Percentiles rank a stretch among this genome's conserved stretches.
Evolutionary conservation across 2,329 filamentous ascomycete species (phyloP).

Genomic region (Plectosphaerella cucumerina): DNA sequence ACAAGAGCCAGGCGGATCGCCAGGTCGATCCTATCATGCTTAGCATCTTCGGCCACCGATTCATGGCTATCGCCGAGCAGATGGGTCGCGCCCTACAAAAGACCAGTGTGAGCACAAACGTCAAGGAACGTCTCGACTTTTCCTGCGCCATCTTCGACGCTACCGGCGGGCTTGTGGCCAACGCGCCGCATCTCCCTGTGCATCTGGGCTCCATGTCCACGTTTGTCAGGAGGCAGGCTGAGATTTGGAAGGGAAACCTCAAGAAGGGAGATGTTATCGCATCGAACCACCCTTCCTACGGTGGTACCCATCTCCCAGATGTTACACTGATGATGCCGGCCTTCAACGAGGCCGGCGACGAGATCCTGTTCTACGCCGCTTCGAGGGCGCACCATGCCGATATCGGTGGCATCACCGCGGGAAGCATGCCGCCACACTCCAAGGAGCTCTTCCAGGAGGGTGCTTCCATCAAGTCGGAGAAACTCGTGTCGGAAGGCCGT

Average conservation of each 20-base stretch:
- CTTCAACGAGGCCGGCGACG: constrained; percentile 59
- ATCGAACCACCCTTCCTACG: constrained; percentile 79
- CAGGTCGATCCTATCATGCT: constrained; percentile 66
- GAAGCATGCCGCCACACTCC: constrained; percentile 75
- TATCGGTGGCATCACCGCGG: constrained; percentile 76
- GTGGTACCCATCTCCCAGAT: constrained; percentile 78
- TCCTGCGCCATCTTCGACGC: constrained; percentile 78
- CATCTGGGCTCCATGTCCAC: constrained; percentile 82
- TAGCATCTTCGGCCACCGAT: constrained; percentile 75
- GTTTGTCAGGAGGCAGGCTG: constrained; percentile 71
- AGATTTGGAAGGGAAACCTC: constrained; percentile 74
- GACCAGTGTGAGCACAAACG: constrained; percentile 75
- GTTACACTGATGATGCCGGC: constrained; percentile 79
- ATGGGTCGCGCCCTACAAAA: constrained; percentile 80
- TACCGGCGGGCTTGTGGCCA: constrained; percentile 71
- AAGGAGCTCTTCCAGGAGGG: constrained; percentile 60
- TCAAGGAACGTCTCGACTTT: constrained; percentile 79
- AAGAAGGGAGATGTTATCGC: constrained; percentile 78
- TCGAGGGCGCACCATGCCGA: constrained; percentile 81
- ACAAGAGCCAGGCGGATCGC: constrained; percentile 22
- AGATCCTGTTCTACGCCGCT: constrained; percentile 79
- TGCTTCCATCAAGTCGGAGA: constrained; percentile 58
- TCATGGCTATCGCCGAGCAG: constrained; percentile 83
- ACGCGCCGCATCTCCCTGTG: constrained; percentile 75
- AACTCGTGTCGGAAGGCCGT: constrained; percentile 70